Evolutionary conservation across 805 yeast genomes (phyloP), one percentile per base, ranked within the genome.

Genomic region (Allodekkera sacchari): DNA sequence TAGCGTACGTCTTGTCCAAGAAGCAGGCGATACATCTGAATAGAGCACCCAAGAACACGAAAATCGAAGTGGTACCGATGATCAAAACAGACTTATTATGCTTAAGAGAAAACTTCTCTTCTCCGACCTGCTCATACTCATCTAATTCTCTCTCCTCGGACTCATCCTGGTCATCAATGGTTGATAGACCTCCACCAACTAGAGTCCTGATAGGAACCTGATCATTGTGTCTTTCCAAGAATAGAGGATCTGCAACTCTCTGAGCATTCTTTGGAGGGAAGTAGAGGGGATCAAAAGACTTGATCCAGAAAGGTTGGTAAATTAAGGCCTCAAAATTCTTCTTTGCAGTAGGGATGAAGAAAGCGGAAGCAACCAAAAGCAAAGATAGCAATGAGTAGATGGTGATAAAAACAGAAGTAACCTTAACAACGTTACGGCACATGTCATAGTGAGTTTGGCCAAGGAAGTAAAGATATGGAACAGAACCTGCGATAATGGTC

Each of bases 271-370:
- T 66, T 38, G 64, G 62, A 10, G 77, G 78, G 55, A 64, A 81
- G 53, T 81, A 82, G 30, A 61, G 56, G 12, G 77, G 66, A 16
- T 57, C 47, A 43, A 80, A 78, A 5, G 74, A 66, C 50, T 76
- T 75, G 46, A 82, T 75, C 92, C 92, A 82, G 69, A 78, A 77
- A 22, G 94, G 84, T 49, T 75, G 83, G 50, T 73, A 80, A 29
- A 70, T 48, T 43, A 70, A 65, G 23, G 77, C 61, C 25, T 57
- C 50, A 38, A 64, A 66, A 37, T 73, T 74, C 23, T 55, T 58
- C 21, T 57, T 37, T 6, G 82, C 71, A 14, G 84, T 75, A 38
- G 69, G 68, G 44, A 76, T 57, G 25, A 67, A 36, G 46, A 59
- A 81, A 1, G 87, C 74, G 28, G 68, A 49, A 0, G 49, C 47